Percentiles rank a stretch among this genome's conserved stretches.
These are phyloP conservation scores for Clitopilus hobsonii DNA, from an alignment of 768 basidiomycete species.

Conservation along the genomic window DNA sequence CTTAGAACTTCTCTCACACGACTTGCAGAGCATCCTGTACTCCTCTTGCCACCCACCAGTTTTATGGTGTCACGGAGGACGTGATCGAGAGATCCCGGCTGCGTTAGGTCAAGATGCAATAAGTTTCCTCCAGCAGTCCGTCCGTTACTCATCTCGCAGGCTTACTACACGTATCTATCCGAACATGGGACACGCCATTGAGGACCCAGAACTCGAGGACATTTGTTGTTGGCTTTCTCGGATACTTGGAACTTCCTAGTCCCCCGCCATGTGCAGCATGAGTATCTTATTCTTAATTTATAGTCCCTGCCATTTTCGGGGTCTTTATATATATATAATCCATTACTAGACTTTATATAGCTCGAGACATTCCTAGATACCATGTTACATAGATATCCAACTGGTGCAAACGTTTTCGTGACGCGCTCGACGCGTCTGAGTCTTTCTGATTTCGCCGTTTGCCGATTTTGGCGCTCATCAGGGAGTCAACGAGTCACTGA, in stretches of 20 bases:
- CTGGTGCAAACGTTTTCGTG: neutral
- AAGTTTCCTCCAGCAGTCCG: conserved; percentile 23
- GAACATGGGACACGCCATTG: conserved; percentile 27
- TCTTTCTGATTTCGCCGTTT: neutral
- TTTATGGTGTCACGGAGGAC: conserved; percentile 37
- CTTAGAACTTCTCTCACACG: neutral
- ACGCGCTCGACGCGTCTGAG: neutral
- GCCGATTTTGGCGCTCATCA: neutral
- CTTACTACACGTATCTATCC: conserved; percentile 23
- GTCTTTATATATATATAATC: neutral
- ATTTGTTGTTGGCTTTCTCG: conserved; percentile 22
- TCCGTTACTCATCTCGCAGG: conserved; percentile 16
- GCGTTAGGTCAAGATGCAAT: conserved; percentile 26
- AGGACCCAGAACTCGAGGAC: conserved; percentile 27
- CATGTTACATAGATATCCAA: neutral
- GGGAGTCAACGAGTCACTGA: neutral
- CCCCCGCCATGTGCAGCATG: too few relatives aligned
- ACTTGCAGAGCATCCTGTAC: conserved; percentile 21
- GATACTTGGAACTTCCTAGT: neutral
- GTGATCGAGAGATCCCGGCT: conserved; percentile 32
- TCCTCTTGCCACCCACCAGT: conserved; percentile 30
- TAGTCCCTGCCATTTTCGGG: too few relatives aligned
- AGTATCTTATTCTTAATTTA: too few relatives aligned
- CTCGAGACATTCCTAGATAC: too few relatives aligned
- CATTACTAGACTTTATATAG: too few relatives aligned